Evolutionary conservation across 495 filamentous ascomycete species (phyloP), one percentile per base, ranked within the genome.

Genomic region (Trichoderma virens): DNA sequence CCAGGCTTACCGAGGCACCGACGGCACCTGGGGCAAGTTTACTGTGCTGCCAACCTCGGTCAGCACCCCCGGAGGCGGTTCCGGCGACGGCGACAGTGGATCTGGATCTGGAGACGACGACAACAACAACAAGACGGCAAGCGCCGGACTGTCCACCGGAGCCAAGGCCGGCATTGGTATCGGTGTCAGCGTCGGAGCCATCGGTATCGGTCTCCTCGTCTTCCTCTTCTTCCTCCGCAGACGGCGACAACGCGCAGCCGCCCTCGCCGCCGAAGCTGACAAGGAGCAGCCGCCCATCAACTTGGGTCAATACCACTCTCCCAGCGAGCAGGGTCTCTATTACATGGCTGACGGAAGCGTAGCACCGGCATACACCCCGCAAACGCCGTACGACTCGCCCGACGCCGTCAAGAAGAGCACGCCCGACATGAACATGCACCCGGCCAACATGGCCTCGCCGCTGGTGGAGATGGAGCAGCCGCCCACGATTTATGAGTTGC

Each of bases 81-180:
- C 39, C 20, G 5, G 23, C 35, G n/a, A 60, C 14, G 16, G 59
- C 14, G 60, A 23, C 8, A 39, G 20, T n/a, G n/a, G n/a, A n/a
- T n/a, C n/a, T n/a, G n/a, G n/a, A n/a, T n/a, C n/a, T n/a, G n/a
- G n/a, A n/a, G 5, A 18, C 35, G n/a, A 60, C 14, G 16, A 60
- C 14, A 51, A 23, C 8, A 39, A 16, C 62, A 25, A 16, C 41
- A 20, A 18, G 13, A 43, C 1, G 4, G 27, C 28, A 28, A 35
- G 34, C 34, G 7, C 43, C 2, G 43, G 43, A 5, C 72, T 77
- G 14, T 74, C 74, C 4, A 62, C 67, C 4, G 73, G 71, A 13
- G 74, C 74, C 62, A 76, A 76, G 61, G 72, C 69, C 3, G 75
- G 75, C 51, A 69, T 79, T 20, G 75, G 72, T 16, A 70, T 73